Base-by-base conservation (phyloP, 306 rosid species). In the Pyrus betulifolia region DNA sequence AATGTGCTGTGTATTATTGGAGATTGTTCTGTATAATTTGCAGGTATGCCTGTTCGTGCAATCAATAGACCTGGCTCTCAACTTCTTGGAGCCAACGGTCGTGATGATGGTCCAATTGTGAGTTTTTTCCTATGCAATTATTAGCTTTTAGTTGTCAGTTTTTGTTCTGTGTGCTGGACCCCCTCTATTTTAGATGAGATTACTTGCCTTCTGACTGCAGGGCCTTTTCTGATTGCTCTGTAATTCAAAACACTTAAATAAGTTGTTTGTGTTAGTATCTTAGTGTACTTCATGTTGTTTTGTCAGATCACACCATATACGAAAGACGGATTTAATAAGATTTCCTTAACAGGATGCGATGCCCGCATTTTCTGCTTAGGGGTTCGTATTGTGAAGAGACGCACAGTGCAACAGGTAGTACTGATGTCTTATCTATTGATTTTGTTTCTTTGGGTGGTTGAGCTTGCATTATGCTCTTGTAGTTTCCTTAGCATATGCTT, bases 51-150 rank as follows among this genome's bases (percentile, higher is more conserved):
- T 77, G 93, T 96, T 75, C 99, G 99, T 76, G 90, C 96, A 28
- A 91, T 88, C 70, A 91, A 88, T 78, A 88, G 99, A 84, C 99
- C 98, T 27, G 97, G 98, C 67, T 84, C 98, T 2, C 99, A 96
- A 73, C 83, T 92, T 81, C 97, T 96, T 60, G 99, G 99, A 74
- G 90, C 94, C 72, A 93, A 91, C 85, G 99, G 99, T 62, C 99
- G 99, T 67, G 99, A 96, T 89, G 99, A 92, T 79, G 99, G 99
- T 74, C 91, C 96, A 73, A 85, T 89, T 89, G 99, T 96, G 84
- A 88, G 99, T 87, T 86, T 40, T 15, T 18, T 49, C 71, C 44
- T 45, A 3, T 45, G 21, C 42, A 46, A 25, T 27, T 31, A 21
- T 58, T 7, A 65, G 44, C 55, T 69, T 18, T 27, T 72, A 61